Evolutionary conservation across 2,329 filamentous ascomycete genomes (phyloP).

Genomic region (Ophiocordyceps camponoti-leonardi): DNA sequence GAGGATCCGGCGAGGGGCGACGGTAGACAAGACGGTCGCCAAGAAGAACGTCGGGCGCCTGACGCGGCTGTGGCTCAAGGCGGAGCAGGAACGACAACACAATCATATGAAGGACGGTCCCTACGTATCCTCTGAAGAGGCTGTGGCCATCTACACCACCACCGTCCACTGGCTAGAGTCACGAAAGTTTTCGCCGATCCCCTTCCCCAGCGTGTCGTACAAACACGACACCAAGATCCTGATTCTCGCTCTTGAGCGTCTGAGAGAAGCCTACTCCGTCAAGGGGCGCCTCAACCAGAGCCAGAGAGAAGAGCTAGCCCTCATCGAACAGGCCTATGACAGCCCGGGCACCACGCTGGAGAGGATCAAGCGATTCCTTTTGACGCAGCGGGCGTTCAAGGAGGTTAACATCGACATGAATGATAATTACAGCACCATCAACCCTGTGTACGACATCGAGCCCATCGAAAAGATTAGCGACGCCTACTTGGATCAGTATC

Average conservation of each 20-base stretch:
- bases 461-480: constrained; percentile 99
- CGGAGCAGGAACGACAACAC: constrained; percentile 95
- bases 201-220: constrained; percentile 96
- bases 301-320: constrained; percentile 85
- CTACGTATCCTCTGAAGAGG: constrained; percentile 95
- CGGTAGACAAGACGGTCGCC: constrained; percentile 95
- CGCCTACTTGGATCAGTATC: constrained; percentile 92
- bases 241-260: constrained; percentile 80
- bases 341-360: constrained; percentile 92
- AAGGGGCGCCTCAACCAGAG: constrained; percentile 95
- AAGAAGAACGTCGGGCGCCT: constrained; percentile 97
- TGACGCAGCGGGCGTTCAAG: constrained; percentile 96
- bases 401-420: constrained; percentile 99
- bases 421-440: constrained; percentile 98
- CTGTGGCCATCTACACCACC: constrained; percentile 95
- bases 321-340: constrained; percentile 97
- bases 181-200: constrained; percentile 94
- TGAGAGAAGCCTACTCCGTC: constrained; percentile 92
- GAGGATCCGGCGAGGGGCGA: constrained; percentile 87
- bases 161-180: constrained; percentile 98
- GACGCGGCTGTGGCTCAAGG: constrained; percentile 91
- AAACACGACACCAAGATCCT: constrained; percentile 99
- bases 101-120: constrained; percentile 99
- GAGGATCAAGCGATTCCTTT: constrained; percentile 89
- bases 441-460: constrained; percentile 96